A percentile compares a stretch with the other conserved stretches of the same genome.
Conservation (phyloP, 192 early-diverging fungal genomes). For the Phycomyces nitens region DNA sequence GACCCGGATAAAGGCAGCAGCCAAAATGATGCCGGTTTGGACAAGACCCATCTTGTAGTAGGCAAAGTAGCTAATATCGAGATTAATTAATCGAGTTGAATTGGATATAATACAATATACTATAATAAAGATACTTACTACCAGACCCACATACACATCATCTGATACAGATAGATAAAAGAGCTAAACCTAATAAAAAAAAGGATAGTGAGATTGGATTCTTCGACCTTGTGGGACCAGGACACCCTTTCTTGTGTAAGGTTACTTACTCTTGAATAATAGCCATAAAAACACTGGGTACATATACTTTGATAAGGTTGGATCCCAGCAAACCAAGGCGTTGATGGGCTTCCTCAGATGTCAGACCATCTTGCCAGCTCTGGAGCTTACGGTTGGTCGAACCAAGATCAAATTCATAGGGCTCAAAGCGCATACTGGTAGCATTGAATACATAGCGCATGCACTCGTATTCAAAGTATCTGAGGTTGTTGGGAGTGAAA, state of each 20-base stretch:
- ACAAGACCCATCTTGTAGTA: slow-evolving; percentile 62
- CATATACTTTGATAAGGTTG: slow-evolving; percentile 57
- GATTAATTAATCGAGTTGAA: background rate
- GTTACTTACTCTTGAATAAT: slow-evolving; percentile 50
- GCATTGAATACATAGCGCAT: slow-evolving; percentile 68
- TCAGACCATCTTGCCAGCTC: slow-evolving; percentile 46
- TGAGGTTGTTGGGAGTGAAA: slow-evolving; percentile 34
- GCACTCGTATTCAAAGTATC: slow-evolving; percentile 75
- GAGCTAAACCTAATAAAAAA: slow-evolving; percentile 35
- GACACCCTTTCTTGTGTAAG: background rate
- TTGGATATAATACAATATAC: background rate
- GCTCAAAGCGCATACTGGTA: slow-evolving; percentile 44
- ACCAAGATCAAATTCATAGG: slow-evolving; percentile 57
- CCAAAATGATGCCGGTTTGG: slow-evolving; percentile 51
- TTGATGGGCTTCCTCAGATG: slow-evolving; percentile 43
- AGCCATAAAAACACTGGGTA: slow-evolving; percentile 47
- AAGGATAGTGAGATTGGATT: background rate
- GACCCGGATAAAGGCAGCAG: slow-evolving; percentile 57
- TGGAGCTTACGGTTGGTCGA: slow-evolving; percentile 49
- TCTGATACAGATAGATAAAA: slow-evolving; percentile 61
- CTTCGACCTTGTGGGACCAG: background rate
- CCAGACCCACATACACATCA: slow-evolving; percentile 70
- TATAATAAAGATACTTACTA: slow-evolving; percentile 39
- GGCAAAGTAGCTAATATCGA: slow-evolving; percentile 44
- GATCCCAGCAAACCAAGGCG: slow-evolving; percentile 58